phyloP scores from a whole-genome alignment of 495 filamentous ascomycete species.

The Podospora bellae-mahoneyi region DNA sequence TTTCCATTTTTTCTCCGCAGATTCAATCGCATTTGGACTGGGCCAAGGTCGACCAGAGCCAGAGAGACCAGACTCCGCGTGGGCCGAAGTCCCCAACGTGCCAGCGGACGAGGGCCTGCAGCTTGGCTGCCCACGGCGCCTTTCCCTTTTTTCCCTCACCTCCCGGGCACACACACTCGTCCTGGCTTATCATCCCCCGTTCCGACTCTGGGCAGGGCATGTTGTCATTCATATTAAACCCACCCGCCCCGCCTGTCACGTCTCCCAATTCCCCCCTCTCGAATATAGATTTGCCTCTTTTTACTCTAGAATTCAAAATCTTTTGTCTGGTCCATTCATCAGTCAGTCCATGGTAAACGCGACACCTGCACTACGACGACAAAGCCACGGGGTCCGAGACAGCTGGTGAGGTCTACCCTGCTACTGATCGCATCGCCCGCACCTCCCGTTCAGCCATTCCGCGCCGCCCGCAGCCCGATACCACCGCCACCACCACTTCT shows the following conservation, averaged over 20 bases:
- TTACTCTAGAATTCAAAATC: too few relatives aligned
- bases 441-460: not conserved
- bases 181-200: constrained; percentile 12
- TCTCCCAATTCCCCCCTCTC: constrained; percentile 15
- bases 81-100: constrained; percentile 7
- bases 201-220: not conserved
- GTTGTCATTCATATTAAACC: constrained; percentile 19
- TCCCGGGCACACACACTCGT: constrained; percentile 6
- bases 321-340: not conserved
- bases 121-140: constrained; percentile 13
- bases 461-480: not conserved
- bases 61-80: constrained; percentile 10
- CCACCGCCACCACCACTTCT: not conserved
- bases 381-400: constrained; percentile 5
- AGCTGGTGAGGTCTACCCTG: not conserved
- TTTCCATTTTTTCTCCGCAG: constrained; percentile 27
- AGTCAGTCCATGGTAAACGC: constrained; percentile 15
- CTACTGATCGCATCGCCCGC: not conserved
- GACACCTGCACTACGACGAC: constrained; percentile 3
- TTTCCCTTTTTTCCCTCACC: constrained; percentile 22
- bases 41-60: not conserved
- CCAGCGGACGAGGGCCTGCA: not conserved
- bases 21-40: constrained; percentile 8
- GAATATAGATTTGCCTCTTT: too few relatives aligned
- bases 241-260: constrained; percentile 25